These are phyloP conservation scores for Xylariaceae sp. DNA, from an alignment of 2,329 filamentous ascomycete genomes.

Conservation along the genomic window DNA sequence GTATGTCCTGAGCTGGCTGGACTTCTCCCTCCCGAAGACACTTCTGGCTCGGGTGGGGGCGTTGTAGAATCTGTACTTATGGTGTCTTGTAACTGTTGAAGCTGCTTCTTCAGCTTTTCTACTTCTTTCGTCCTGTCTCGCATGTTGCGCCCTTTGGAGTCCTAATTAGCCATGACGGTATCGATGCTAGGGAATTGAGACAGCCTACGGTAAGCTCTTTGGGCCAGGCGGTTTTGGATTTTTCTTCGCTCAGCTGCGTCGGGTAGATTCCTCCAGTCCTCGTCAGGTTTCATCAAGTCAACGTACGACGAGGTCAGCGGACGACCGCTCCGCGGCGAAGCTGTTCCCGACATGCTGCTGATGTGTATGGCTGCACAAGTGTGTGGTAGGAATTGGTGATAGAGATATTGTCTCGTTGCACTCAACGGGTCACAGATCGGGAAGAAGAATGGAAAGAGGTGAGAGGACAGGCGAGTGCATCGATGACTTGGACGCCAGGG, in stretches of 20 bases:
- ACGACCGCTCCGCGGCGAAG: constrained; percentile 32
- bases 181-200: neutral
- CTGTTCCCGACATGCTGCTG: constrained; percentile 27
- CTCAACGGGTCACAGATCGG: constrained; percentile 7
- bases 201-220: constrained; percentile 34
- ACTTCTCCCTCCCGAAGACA: constrained; percentile 23
- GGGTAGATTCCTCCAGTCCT: constrained; percentile 35
- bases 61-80: constrained; percentile 26
- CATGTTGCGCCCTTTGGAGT: constrained; percentile 31
- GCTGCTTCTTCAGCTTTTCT: constrained; percentile 33
- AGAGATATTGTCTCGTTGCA: constrained; percentile 16
- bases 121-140: constrained; percentile 34
- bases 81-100: constrained; percentile 31
- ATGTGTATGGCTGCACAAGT: neutral
- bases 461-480: constrained; percentile 1
- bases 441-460: constrained; percentile 2
- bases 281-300: constrained; percentile 35
- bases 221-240: constrained; percentile 36
- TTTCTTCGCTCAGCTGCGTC: constrained; percentile 34
- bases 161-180: constrained; percentile 6
- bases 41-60: constrained; percentile 30
- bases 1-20: constrained; percentile 23
- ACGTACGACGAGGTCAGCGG: constrained; percentile 34
- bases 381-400: neutral
- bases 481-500: constrained; percentile 4